A percentile compares a stretch with the other conserved stretches of the same genome.
Conservation (phyloP, 305 asterid genomes). For the Solanum hybrid region DNA sequence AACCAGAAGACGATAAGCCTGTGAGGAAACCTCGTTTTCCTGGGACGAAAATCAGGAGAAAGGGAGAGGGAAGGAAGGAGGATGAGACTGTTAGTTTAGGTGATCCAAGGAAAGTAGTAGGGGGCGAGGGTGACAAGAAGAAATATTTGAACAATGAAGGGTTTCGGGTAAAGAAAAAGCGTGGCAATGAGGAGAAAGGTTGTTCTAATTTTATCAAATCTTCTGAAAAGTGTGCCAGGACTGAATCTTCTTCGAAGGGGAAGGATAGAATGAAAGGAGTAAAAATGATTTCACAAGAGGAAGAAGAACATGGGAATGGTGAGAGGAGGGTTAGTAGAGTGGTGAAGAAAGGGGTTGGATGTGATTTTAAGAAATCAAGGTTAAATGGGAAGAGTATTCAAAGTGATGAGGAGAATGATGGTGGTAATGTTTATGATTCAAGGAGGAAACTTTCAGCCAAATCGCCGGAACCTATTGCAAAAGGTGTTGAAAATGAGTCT, state of each 20-base stretch:
- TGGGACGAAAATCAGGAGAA: neutral
- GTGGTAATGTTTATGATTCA: neutral
- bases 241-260: neutral
- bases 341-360: neutral
- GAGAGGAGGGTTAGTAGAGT: conserved; percentile 9
- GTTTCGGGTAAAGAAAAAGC: neutral
- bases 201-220: neutral
- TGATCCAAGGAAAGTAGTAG: neutral
- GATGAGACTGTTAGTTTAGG: neutral
- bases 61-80: neutral
- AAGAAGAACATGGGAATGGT: neutral
- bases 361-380: neutral
- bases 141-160: neutral
- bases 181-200: neutral
- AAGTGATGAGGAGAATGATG: neutral
- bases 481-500: neutral
- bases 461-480: neutral
- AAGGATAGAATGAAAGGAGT: neutral
- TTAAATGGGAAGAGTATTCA: neutral
- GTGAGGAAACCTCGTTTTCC: neutral
- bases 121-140: neutral
- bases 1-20: neutral
- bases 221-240: neutral
- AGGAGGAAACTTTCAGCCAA: neutral
- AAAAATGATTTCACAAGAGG: neutral